Percentiles rank a stretch among this genome's conserved stretches.
Evolutionary conservation across 768 basidiomycete genomes (phyloP).

Genomic region (Termitomyces sp.): DNA sequence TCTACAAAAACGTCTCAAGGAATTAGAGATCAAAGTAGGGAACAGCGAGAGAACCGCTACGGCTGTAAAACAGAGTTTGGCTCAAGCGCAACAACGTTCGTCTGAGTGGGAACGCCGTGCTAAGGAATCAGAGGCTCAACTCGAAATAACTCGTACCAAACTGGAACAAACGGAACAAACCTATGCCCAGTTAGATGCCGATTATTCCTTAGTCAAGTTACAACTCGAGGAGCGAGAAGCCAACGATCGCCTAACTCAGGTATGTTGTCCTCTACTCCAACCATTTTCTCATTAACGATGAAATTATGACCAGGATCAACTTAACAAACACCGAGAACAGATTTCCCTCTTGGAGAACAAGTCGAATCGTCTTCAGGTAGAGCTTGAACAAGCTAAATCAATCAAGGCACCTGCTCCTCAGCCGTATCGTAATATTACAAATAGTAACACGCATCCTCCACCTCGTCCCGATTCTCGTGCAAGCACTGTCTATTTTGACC

Average conservation of each 20-base stretch:
- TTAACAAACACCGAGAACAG: constrained; percentile 65
- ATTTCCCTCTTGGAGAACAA: constrained; percentile 60
- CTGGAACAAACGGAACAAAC: constrained; percentile 67
- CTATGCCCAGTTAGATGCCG: constrained; percentile 64
- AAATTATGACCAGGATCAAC: constrained; percentile 53
- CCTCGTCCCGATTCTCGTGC: constrained; percentile 74
- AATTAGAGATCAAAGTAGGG: constrained; percentile 58
- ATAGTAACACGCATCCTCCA: constrained; percentile 41
- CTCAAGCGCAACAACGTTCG: constrained; percentile 73
- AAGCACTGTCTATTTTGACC: constrained; percentile 56
- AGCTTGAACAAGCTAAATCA: constrained; percentile 48
- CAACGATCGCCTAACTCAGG: constrained; percentile 64
- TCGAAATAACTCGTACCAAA: constrained; percentile 56
- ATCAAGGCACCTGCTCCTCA: constrained; percentile 23
- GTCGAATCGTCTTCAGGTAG: constrained; percentile 51
- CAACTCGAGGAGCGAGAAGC: constrained; percentile 78
- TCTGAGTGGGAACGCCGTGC: constrained; percentile 80
- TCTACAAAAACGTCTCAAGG: constrained; percentile 71
- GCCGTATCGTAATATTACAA: constrained; percentile 37
- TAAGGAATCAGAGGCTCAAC: constrained; percentile 62
- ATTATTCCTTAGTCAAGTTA: constrained; percentile 60
- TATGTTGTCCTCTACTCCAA: constrained; percentile 27
- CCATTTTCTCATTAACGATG: constrained; percentile 3
- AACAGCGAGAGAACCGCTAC: constrained; percentile 60
- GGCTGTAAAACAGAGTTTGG: constrained; percentile 58